Conservation (phyloP, 2,329 filamentous ascomycete species). For the Scortechinia acanthostroma region DNA sequence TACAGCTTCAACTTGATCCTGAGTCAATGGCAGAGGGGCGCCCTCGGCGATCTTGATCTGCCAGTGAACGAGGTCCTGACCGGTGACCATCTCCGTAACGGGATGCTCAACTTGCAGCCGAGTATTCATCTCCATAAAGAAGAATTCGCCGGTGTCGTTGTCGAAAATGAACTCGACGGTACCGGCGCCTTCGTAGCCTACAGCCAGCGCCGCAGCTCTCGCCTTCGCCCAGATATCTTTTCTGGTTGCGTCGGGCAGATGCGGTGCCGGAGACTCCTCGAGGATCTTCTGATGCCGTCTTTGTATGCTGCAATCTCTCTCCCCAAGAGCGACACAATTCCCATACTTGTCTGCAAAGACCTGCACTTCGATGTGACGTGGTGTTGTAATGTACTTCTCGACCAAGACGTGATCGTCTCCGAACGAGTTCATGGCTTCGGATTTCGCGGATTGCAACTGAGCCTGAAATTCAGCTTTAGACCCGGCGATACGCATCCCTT, state of each 20-base stretch:
- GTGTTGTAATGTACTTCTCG: constrained; percentile 28
- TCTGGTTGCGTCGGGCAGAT: constrained; percentile 18
- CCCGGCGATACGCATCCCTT: constrained; percentile 27
- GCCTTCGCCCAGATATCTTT: constrained; percentile 25
- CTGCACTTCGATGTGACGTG: constrained; percentile 40
- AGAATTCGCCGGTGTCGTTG: constrained; percentile 22
- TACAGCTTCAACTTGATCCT: constrained; percentile 53
- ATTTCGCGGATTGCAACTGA: constrained; percentile 24
- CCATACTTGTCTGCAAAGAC: constrained; percentile 35
- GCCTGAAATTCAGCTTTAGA: constrained; percentile 16
- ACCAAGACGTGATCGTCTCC: constrained; percentile 29
- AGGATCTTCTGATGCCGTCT: constrained; percentile 41
- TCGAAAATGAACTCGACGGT: constrained; percentile 37
- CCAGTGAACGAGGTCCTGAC: constrained; percentile 24
- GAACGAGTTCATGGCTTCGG: constrained; percentile 30
- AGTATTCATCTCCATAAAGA: constrained; percentile 39
- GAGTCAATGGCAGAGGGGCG: constrained; percentile 55
- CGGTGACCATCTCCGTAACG: constrained; percentile 27
- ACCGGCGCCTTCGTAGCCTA: constrained; percentile 30
- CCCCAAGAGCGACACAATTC: constrained; percentile 26
- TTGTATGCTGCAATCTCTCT: constrained; percentile 42
- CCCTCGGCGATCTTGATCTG: constrained; percentile 21
- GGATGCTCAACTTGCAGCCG: constrained; percentile 38
- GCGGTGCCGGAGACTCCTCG: constrained; percentile 32
- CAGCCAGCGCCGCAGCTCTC: constrained; percentile 18